A percentile compares a stretch with the other conserved stretches of the same genome.
Evolutionary conservation across 1,284 basidiomycete species (phyloP).

Genomic region (Cryptococcus sp.): DNA sequence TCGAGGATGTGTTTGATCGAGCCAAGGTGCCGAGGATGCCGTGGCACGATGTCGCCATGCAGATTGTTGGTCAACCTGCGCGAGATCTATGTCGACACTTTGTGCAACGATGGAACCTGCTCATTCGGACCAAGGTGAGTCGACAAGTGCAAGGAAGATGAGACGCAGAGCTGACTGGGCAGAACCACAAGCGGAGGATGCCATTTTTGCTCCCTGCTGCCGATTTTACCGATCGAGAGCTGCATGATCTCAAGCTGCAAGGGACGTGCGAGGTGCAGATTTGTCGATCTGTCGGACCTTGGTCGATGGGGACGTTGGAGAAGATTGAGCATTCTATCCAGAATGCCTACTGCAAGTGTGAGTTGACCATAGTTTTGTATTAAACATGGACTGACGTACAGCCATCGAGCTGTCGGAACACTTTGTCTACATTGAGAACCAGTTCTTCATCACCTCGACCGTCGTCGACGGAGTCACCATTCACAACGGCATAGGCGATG

Average conservation of each 20-base stretch:
- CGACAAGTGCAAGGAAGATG: slow-evolving; percentile 16
- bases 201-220: slow-evolving; percentile 91
- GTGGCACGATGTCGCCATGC: slow-evolving; percentile 96
- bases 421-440: slow-evolving; percentile 69
- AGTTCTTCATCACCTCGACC: slow-evolving; percentile 97
- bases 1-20: slow-evolving; percentile 91
- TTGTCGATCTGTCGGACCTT: slow-evolving; percentile 88
- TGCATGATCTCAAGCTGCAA: slow-evolving; percentile 74
- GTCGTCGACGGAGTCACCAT: slow-evolving; percentile 77
- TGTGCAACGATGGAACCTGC: slow-evolving; percentile 84
- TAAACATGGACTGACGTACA: no score
- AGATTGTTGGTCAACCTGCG: slow-evolving; percentile 93
- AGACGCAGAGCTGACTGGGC: slow-evolving; percentile 24
- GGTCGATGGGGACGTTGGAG: slow-evolving; percentile 87
- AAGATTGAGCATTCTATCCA: slow-evolving; percentile 89
- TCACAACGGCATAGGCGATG: slow-evolving; percentile 92
- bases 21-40: slow-evolving; percentile 89
- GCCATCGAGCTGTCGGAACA: slow-evolving; percentile 88
- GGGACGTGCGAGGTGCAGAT: slow-evolving; percentile 98
- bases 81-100: slow-evolving; percentile 94
- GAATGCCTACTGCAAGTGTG: slow-evolving; percentile 87
- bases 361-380: no score
- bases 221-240: slow-evolving; percentile 79
- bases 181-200: slow-evolving; percentile 89
- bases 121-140: slow-evolving; percentile 72